phyloP scores from a whole-genome alignment of 805 yeast genomes.

The Myxozyma kluyveri region DNA sequence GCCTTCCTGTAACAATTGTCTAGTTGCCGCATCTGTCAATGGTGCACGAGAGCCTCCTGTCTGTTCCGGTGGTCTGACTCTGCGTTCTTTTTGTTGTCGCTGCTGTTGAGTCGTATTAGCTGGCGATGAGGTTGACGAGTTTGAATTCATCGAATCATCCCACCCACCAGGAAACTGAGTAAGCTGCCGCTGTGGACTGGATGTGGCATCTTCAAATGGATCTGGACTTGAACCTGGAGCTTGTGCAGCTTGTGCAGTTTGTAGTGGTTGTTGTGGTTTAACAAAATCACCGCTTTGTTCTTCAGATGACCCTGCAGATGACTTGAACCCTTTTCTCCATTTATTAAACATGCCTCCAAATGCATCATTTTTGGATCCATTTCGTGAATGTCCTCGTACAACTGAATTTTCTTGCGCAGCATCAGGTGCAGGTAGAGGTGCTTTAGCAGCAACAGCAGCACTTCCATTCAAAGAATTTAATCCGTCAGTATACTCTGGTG shows the following conservation, averaged over 20 bases:
- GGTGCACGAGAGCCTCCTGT: not conserved
- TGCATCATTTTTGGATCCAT: too few species aligned
- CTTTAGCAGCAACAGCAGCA: not conserved
- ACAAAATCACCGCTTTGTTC: too few species aligned
- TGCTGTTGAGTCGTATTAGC: not conserved
- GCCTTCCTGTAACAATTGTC: constrained; percentile 20
- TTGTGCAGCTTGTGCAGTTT: not conserved
- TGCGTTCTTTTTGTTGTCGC: not conserved
- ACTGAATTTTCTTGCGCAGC: not conserved
- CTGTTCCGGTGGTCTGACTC: too few species aligned
- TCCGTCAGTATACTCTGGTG: constrained; percentile 5
- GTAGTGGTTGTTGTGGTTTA: too few species aligned
- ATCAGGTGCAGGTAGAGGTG: not conserved
- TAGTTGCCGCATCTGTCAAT: constrained; percentile 15
- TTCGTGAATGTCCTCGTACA: not conserved
- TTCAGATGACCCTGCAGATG: constrained; percentile 1
- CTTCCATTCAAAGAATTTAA: not conserved
- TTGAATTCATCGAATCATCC: constrained; percentile 12
- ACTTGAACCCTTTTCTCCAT: constrained; percentile 13
- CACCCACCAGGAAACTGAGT: constrained; percentile 19
- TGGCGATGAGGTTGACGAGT: not conserved
- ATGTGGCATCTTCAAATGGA: not conserved
- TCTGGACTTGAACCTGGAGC: not conserved
- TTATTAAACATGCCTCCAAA: constrained; percentile 18
- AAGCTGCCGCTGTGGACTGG: not conserved